Percentiles rank a stretch among this genome's conserved stretches.
phyloP scores from a whole-genome alignment of 129 eudicot species.

The Flaveria linearis region DNA sequence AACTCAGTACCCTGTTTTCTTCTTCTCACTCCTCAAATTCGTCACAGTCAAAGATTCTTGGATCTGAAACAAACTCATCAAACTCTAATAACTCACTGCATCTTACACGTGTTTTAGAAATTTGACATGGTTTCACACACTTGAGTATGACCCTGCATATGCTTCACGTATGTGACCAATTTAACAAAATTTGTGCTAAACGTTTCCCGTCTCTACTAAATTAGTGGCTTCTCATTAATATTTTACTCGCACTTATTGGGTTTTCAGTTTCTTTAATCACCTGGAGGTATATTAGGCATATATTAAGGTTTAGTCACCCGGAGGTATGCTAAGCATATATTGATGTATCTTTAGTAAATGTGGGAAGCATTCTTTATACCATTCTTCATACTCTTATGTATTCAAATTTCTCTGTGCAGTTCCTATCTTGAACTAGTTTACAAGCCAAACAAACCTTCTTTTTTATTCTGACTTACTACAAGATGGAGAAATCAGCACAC shows the following conservation, averaged over 20 bases:
- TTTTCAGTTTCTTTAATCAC: too few species aligned
- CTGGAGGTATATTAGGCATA: too few species aligned
- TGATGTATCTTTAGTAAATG: too few species aligned
- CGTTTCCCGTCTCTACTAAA: too few species aligned
- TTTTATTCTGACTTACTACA: not conserved
- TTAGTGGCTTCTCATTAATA: too few species aligned
- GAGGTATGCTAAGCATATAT: too few species aligned
- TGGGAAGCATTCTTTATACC: not conserved
- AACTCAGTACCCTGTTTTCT: not conserved
- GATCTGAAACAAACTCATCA: not conserved
- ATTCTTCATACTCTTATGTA: not conserved
- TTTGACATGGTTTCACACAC: conserved; percentile 5
- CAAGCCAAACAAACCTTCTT: not conserved
- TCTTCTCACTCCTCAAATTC: not conserved
- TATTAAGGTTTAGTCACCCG: too few species aligned
- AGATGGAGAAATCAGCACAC: conserved; percentile 32
- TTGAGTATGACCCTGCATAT: not conserved
- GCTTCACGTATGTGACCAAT: too few species aligned
- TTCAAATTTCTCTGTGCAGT: conserved; percentile 1
- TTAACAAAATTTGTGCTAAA: too few species aligned
- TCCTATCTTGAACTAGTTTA: not conserved
- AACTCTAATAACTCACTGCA: not conserved
- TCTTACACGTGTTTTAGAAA: not conserved
- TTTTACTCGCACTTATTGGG: too few species aligned
- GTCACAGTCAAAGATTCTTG: conserved; percentile 3